Evolutionary conservation across 225 moss, liverwort and hornwort genomes (phyloP).

Genomic region (Anthoceros angustus): DNA sequence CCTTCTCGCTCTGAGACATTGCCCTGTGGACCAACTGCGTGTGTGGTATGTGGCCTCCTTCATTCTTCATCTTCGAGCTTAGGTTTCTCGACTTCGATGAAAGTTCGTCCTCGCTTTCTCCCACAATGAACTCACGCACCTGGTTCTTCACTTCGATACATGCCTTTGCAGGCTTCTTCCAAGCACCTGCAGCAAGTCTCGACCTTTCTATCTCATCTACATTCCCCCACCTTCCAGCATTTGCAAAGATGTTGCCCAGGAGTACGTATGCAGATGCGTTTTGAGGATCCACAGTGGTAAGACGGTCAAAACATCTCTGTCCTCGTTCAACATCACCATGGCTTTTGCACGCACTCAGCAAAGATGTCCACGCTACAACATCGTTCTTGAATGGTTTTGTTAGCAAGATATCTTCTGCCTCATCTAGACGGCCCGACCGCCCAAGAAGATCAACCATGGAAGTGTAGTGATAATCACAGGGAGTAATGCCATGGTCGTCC

Average conservation of each 20-base stretch:
- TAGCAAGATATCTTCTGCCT: not conserved
- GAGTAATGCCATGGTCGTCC: not conserved
- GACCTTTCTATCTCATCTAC: not conserved
- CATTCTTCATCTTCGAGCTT: too few species aligned
- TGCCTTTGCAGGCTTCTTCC: not conserved
- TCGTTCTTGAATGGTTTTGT: not conserved
- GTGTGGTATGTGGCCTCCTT: too few species aligned
- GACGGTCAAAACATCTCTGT: not conserved
- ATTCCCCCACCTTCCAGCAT: not conserved
- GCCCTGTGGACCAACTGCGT: too few species aligned
- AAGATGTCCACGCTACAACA: not conserved
- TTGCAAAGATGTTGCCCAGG: not conserved
- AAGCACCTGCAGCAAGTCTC: not conserved
- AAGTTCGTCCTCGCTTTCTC: not conserved
- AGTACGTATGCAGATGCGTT: not conserved
- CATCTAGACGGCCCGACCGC: not conserved
- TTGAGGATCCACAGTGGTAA: not conserved
- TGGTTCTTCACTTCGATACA: not conserved
- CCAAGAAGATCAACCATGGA: not conserved
- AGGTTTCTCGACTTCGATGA: not conserved
- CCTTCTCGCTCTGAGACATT: too few species aligned
- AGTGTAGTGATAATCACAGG: not conserved
- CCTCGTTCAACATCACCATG: not conserved
- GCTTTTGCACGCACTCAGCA: constrained; percentile 5
- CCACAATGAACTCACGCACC: not conserved